These are phyloP conservation scores for Ceratocystis huliohia DNA, from an alignment of 2,329 filamentous ascomycete genomes.

Conservation along the genomic window DNA sequence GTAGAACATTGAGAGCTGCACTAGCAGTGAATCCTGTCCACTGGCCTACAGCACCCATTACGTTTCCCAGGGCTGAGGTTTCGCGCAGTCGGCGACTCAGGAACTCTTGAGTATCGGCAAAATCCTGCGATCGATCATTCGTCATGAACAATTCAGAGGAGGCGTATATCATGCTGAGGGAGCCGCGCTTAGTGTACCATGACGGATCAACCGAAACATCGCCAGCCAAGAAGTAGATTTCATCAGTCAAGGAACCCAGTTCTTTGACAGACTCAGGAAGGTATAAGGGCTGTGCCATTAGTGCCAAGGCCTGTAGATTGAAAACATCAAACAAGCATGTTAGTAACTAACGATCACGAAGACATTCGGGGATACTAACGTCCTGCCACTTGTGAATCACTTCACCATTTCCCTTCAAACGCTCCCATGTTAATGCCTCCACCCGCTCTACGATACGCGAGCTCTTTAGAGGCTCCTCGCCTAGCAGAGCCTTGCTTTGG, in stretches of 20 bases:
- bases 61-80: conserved; percentile 47
- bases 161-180: conserved; percentile 48
- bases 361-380: conserved; percentile 37
- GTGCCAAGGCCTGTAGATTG: conserved; percentile 56
- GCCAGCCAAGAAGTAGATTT: conserved; percentile 79
- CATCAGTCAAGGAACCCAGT: conserved; percentile 71
- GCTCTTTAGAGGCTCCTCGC: conserved; percentile 27
- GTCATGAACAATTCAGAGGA: conserved; percentile 88
- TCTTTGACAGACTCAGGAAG: conserved; percentile 65
- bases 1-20: conserved; percentile 65
- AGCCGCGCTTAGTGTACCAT: conserved; percentile 64
- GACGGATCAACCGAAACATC: conserved; percentile 69
- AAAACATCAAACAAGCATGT: not conserved
- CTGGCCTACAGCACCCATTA: conserved; percentile 51
- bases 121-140: conserved; percentile 63
- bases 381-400: conserved; percentile 76
- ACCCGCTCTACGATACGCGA: conserved; percentile 50
- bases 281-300: conserved; percentile 78
- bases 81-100: conserved; percentile 64
- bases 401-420: conserved; percentile 60
- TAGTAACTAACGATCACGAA: not conserved
- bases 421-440: conserved; percentile 58
- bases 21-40: conserved; percentile 74
- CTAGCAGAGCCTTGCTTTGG: conserved; percentile 32
- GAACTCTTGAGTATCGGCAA: conserved; percentile 66